Base-by-base conservation (phyloP, 305 asterid species). In the Fraxinus latifolia region DNA sequence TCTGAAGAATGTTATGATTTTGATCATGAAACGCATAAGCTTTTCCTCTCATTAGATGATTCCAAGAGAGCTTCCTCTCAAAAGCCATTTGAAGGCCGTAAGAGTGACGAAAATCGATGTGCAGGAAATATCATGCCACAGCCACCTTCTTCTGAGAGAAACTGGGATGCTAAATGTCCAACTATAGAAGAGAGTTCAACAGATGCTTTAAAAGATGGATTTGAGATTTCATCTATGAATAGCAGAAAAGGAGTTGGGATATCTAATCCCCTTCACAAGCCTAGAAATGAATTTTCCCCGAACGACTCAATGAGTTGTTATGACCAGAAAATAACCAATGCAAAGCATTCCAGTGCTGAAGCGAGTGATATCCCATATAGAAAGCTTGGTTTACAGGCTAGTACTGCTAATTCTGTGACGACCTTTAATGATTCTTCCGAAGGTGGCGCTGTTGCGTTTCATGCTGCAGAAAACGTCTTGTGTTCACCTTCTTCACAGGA, bases 401-500 rank as follows among this genome's bases (percentile, higher is more conserved):
- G 81, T 76, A 50, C 68, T 58, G 17, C 53, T 65, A 82, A 84
- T 25, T 5, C 86, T 75, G 88, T 82, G 72, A 74, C 88, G 85
- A 80, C 76, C 58, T 82, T 80, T 31, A 89, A 84, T 84, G 91
- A 91, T 77, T 89, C 83, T 78, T 81, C 90, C 67, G 97, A 90
- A 79, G 92, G 89, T 79, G 93, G 92, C 31, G 89, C 83, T 39
- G 90, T 91, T 81, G 97, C 98, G 50, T 92, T 92, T 85, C 93
- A 88, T 87, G 96, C 90, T 6, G 97, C 97, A n/a, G 98, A 94
- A 85, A 87, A 91, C 83, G 97, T 92, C 88, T 89, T 91, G 12
- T 85, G 85, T 83, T 92, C 98, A 27, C 95, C 96, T 73, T 89
- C 91, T 85, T 88, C 93, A 83, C 94, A 87, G 87, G 96, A 93